A percentile compares a stretch with the other conserved stretches of the same genome.
Evolutionary conservation across 305 asterid genomes (phyloP).

Genomic region (Fraxinus ornus): DNA sequence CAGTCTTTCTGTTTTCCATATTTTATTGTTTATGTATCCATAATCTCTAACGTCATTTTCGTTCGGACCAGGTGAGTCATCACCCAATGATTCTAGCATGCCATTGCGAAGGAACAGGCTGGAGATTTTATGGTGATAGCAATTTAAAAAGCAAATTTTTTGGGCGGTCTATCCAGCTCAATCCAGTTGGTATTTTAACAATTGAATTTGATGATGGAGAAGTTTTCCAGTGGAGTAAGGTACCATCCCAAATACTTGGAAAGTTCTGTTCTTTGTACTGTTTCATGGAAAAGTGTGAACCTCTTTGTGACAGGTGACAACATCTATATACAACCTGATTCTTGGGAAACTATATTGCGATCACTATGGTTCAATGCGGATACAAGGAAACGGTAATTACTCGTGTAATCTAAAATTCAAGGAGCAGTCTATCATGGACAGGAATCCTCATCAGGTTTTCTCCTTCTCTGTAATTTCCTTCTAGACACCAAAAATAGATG

Average conservation of each 20-base stretch:
- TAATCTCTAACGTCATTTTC: background rate
- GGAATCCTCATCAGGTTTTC: slow-evolving; percentile 33
- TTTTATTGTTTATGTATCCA: background rate
- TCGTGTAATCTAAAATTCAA: slow-evolving; percentile 31
- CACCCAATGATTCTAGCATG: slow-evolving; percentile 40
- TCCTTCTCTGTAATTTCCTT: background rate
- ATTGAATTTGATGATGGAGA: slow-evolving; percentile 40
- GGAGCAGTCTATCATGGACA: slow-evolving; percentile 29
- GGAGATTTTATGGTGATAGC: slow-evolving; percentile 34
- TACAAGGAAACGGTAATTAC: slow-evolving; percentile 28
- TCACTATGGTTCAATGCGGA: slow-evolving; percentile 33
- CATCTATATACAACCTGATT: slow-evolving; percentile 36
- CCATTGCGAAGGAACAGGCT: slow-evolving; percentile 36
- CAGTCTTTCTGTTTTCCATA: background rate
- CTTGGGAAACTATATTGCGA: slow-evolving; percentile 31
- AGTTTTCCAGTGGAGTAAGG: slow-evolving; percentile 35
- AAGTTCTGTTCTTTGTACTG: background rate
- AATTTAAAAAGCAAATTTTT: slow-evolving; percentile 34
- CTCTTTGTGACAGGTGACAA: slow-evolving; percentile 28
- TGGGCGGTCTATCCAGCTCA: slow-evolving; percentile 38
- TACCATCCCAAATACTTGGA: background rate
- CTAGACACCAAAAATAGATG: background rate
- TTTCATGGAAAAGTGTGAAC: background rate
- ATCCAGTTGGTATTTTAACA: slow-evolving; percentile 33
- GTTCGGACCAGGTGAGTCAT: slow-evolving; percentile 34